These are phyloP conservation scores for Backusella westeae DNA, from an alignment of 192 early-diverging fungal genomes.

Conservation along the genomic window DNA sequence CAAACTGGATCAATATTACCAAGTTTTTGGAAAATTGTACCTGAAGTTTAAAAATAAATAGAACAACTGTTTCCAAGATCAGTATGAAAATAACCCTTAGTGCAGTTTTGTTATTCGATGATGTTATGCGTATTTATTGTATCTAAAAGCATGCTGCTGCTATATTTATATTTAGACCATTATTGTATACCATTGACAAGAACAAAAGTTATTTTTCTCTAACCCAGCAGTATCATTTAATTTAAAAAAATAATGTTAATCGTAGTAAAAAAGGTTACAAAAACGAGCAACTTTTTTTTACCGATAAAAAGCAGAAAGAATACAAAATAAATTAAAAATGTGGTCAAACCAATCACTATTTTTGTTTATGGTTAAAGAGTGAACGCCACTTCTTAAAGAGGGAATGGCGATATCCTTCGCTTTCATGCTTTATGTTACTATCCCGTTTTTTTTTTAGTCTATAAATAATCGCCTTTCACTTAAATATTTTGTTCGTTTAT, in stretches of 20 bases:
- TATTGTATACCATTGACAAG: too few relatives aligned
- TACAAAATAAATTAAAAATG: background rate
- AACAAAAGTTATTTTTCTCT: too few relatives aligned
- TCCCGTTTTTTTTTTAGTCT: background rate
- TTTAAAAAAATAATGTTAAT: too few relatives aligned
- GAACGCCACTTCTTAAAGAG: background rate
- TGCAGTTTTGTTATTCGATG: too few relatives aligned
- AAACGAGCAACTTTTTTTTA: background rate
- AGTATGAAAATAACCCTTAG: too few relatives aligned
- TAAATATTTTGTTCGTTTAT: background rate
- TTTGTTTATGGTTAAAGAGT: background rate
- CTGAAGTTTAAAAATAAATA: background rate
- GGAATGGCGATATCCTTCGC: background rate
- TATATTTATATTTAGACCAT: too few relatives aligned
- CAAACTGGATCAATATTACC: background rate
- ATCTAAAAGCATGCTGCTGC: too few relatives aligned
- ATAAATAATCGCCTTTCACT: background rate
- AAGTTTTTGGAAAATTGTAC: background rate
- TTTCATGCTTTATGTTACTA: background rate
- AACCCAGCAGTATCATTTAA: too few relatives aligned
- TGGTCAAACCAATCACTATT: background rate
- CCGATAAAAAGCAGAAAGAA: background rate
- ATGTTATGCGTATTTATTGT: too few relatives aligned
- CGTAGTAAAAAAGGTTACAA: background rate
- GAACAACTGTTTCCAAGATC: background rate